Conservation (phyloP, 2,329 filamentous ascomycete species). For the Diplocarpon mali region DNA sequence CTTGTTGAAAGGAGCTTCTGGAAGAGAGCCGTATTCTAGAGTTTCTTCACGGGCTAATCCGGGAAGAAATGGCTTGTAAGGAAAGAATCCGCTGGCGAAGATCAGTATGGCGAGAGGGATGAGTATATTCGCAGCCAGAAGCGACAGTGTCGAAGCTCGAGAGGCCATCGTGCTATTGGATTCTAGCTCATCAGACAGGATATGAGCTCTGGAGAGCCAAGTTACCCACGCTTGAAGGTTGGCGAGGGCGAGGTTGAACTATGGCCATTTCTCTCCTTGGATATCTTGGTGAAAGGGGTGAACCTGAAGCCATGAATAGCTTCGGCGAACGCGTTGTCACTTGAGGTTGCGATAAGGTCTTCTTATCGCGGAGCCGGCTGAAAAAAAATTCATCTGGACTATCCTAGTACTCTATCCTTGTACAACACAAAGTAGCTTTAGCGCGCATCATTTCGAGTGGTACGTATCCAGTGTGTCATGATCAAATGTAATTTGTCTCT, state of each 20-base stretch:
- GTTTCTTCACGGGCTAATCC: constrained; percentile 64
- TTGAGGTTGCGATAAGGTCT: background rate
- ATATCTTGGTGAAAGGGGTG: constrained; percentile 10
- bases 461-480: too few species aligned
- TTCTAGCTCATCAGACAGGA: constrained; percentile 6
- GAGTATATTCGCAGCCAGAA: constrained; percentile 62
- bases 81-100: constrained; percentile 91
- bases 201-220: background rate
- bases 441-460: too few species aligned
- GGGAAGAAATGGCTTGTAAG: constrained; percentile 87
- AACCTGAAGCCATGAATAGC: constrained; percentile 1
- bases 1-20: constrained; percentile 69
- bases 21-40: constrained; percentile 42
- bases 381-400: background rate
- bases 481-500: too few species aligned
- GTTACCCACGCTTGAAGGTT: background rate
- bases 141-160: constrained; percentile 26
- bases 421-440: background rate
- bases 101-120: constrained; percentile 62
- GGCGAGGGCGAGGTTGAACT: background rate
- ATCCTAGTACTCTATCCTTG: too few species aligned
- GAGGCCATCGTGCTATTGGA: constrained; percentile 19
- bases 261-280: constrained; percentile 14
- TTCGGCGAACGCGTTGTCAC: constrained; percentile 11
- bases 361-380: background rate